A percentile compares a stretch with the other conserved stretches of the same genome.
Conservation (phyloP, 2,329 filamentous ascomycete species). For the Camptophora hylomeconis region DNA sequence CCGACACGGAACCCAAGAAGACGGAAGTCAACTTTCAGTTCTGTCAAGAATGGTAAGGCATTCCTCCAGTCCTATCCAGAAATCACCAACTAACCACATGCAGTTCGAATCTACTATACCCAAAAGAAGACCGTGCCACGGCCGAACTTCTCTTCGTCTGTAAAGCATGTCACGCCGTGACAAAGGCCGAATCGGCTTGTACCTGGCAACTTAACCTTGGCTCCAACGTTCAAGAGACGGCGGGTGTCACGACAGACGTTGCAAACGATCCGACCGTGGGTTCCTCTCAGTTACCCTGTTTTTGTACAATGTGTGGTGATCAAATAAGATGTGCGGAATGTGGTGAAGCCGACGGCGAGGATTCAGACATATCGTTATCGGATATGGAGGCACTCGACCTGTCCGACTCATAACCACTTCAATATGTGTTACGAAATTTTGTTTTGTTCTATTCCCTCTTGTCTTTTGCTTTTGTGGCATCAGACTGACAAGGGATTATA, state of each 20-base stretch:
- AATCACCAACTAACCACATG: slow-evolving; percentile 2
- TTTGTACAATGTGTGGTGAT: slow-evolving; percentile 47
- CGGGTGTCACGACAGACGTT: slow-evolving; percentile 94
- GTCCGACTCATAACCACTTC: slow-evolving; percentile 2
- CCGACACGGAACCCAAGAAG: slow-evolving; percentile 26
- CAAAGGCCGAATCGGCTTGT: slow-evolving; percentile 74
- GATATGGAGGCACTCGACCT: no score
- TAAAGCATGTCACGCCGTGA: slow-evolving; percentile 85
- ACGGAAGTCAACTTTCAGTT: slow-evolving; percentile 81
- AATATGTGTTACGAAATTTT: neutral
- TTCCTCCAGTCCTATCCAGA: slow-evolving; percentile 3
- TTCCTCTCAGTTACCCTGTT: slow-evolving; percentile 34
- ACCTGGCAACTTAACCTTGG: slow-evolving; percentile 92
- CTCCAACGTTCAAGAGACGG: slow-evolving; percentile 84
- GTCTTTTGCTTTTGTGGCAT: slow-evolving; percentile 16
- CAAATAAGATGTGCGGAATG: slow-evolving; percentile 42
- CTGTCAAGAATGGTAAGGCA: slow-evolving; percentile 88
- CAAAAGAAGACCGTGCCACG: slow-evolving; percentile 77
- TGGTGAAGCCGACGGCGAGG: slow-evolving; percentile 30
- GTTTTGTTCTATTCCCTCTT: slow-evolving; percentile 4
- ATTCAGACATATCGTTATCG: slow-evolving; percentile 3
- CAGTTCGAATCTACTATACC: slow-evolving; percentile 93
- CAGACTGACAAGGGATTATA: slow-evolving; percentile 16
- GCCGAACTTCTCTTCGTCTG: slow-evolving; percentile 89
- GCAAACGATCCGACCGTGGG: slow-evolving; percentile 97